Evolutionary conservation across 2,329 filamentous ascomycete genomes (phyloP), one percentile per base, ranked within the genome.

Genomic region (Lachnellula cervina): DNA sequence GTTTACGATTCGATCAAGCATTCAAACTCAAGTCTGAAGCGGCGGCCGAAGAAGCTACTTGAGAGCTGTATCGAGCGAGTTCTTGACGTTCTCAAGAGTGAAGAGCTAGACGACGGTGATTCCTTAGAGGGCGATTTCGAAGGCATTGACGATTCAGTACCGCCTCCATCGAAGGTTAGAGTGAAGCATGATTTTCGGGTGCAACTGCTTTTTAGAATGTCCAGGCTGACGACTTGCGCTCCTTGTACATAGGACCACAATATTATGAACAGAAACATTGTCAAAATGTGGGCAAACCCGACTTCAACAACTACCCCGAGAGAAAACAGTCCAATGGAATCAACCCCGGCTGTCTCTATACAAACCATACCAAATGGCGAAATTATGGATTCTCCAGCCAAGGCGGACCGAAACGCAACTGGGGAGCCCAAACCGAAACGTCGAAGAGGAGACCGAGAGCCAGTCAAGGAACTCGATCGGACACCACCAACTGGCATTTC

Each of bases 51-150:
- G 71, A 86, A 85, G 58, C 77, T 87, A 0, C 74, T 97, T 1
- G 89, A 96, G 70, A 89, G 94, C 60, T 87, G 88, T 37, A 90
- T 97, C 60, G 90, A 96, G 59, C 80, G 90, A 7, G 90, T 92
- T 0, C 74, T 97, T 16, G 81, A 86, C 7, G 83, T 90, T 17
- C 76, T 93, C 5, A 87, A 85, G 54, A 75, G 78, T 61, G 83
- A 58, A 28, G 66, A 67, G 42, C 61, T 68, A 40, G 68, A 79
- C 51, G 77, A 79, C 51, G 73, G 72, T 47, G 77, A 79, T 53
- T 76, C 74, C 4, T 62, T 80, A 52, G 74, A 77, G 49, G 76
- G 77, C 5, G 75, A 78, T 57, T 78, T 79, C 63, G 77, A 78
- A 32, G 77, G 74, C 6, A 67, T 79, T 46, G 75, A 75, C 43